Evolutionary conservation across 371 early-diverging fungal genomes (phyloP).

Genomic region (Syncephalastrum contaminatum): DNA sequence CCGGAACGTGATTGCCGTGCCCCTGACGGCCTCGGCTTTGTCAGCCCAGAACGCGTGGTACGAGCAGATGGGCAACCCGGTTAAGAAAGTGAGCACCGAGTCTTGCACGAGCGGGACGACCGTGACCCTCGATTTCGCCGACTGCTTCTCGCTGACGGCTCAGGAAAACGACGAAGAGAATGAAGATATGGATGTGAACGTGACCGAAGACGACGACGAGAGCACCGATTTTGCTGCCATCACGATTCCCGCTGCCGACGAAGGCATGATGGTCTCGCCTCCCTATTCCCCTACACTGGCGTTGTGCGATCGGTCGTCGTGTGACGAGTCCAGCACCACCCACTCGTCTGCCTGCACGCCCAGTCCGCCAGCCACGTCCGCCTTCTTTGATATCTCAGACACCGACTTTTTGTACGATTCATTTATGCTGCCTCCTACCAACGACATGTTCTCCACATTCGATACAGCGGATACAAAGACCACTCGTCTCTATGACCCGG

Average conservation of each 20-base stretch:
- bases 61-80: slow-evolving; percentile 16
- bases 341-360: slow-evolving; percentile 31
- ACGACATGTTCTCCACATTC: slow-evolving; percentile 17
- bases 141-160: slow-evolving; percentile 45
- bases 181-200: slow-evolving; percentile 4
- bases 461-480: slow-evolving; percentile 7
- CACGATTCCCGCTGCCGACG: too few species aligned
- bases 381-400: slow-evolving; percentile 18
- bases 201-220: too few species aligned
- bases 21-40: slow-evolving; percentile 33
- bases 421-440: slow-evolving; percentile 36
- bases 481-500: slow-evolving; percentile 10
- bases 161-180: slow-evolving; percentile 20
- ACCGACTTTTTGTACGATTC: slow-evolving; percentile 30
- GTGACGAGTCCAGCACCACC: slow-evolving; percentile 23
- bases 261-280: slow-evolving; percentile 7
- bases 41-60: slow-evolving; percentile 42
- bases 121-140: slow-evolving; percentile 34
- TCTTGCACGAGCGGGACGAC: slow-evolving; percentile 39
- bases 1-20: slow-evolving; percentile 13
- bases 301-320: slow-evolving; percentile 15
- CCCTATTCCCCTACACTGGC: slow-evolving; percentile 4
- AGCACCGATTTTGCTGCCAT: too few species aligned
- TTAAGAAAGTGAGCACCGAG: slow-evolving; percentile 8
- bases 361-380: slow-evolving; percentile 24